phyloP scores from a whole-genome alignment of 2,329 filamentous ascomycete species.

The Sodiomyces alkalinus region DNA sequence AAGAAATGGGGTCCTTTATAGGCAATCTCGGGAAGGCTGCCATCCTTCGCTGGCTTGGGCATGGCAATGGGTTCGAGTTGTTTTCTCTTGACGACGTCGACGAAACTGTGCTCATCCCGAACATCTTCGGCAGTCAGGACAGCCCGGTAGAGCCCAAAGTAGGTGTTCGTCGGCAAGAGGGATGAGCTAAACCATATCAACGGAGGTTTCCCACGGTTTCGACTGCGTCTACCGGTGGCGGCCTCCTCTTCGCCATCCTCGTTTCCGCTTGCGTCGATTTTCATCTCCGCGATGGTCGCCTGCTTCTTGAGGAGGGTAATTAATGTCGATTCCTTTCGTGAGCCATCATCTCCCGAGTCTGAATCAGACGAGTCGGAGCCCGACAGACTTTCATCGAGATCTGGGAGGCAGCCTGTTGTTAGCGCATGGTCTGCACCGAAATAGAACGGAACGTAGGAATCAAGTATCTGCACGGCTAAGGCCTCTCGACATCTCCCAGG shows the following conservation, averaged over 20 bases:
- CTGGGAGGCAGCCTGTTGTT: conserved; percentile 13
- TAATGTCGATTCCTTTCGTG: conserved; percentile 53
- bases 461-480: neutral
- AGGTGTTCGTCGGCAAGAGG: conserved; percentile 58
- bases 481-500: neutral
- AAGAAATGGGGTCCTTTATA: conserved; percentile 76
- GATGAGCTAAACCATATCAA: conserved; percentile 77
- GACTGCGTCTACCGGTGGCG: conserved; percentile 21
- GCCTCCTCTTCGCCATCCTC: conserved; percentile 33
- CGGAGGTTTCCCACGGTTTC: conserved; percentile 37
- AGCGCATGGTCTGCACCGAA: neutral
- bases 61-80: conserved; percentile 52
- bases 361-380: conserved; percentile 65
- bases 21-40: conserved; percentile 34
- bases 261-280: conserved; percentile 25
- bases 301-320: conserved; percentile 70
- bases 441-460: neutral
- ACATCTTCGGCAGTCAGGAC: conserved; percentile 63
- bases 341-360: conserved; percentile 46
- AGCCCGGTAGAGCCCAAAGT: conserved; percentile 72
- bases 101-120: conserved; percentile 42
- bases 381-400: conserved; percentile 82
- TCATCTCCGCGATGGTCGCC: conserved; percentile 51
- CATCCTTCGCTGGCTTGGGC: conserved; percentile 41
- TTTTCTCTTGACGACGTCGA: conserved; percentile 58